Base-by-base conservation (phyloP, 176 grass and related monocot genomes). In the Phragmites australis region DNA sequence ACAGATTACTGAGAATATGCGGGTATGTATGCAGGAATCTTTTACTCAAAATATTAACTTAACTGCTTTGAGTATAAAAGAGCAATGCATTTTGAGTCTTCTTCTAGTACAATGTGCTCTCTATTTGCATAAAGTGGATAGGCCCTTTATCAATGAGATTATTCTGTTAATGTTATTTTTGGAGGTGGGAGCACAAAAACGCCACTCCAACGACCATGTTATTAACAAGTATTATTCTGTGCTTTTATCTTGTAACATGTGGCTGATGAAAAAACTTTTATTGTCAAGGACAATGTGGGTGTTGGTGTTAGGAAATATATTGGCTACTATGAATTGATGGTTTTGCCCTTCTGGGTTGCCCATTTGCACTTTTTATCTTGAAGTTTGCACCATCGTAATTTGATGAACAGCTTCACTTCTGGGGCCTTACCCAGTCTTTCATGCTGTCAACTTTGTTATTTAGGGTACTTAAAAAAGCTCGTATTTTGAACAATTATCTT, bases 1-100 rank as follows among this genome's bases (percentile, higher is more conserved):
- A 0, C 95, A 94, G 57, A 72, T 98, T 43, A 71, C 95, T 56
- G 92, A 94, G 3, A 90, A 80, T 79, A 87, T 91, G 86, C 84
- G 83, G 80, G 93, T 97, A 81, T 80, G 25, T 64, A 32, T 55
- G 21, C 14, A 63, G 31, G n/a, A 58, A 61, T 76, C 25, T 69
- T 40, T 68, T 25, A 26, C 72, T 32, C 23, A 54, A n/a, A 37
- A 30, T 48, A 19, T 48, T 70, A 47, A 50, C 25, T 49, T 0
- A 51, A 51, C 2, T 27, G 7, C 18, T 82, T 76, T 0, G 0
- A 19, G 70, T 70, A 31, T 5, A 37, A 69, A 75, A 76, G 37
- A 12, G 26, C 18, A 63, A 64, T 22, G 48, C 17, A 22, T 54
- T 53, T 44, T 40, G 14, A 72, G n/a, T 62, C 43, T 44, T 60